A percentile compares a stretch with the other conserved stretches of the same genome.
phyloP scores from a whole-genome alignment of 179 eudicot genomes.

The Silene coronaria region DNA sequence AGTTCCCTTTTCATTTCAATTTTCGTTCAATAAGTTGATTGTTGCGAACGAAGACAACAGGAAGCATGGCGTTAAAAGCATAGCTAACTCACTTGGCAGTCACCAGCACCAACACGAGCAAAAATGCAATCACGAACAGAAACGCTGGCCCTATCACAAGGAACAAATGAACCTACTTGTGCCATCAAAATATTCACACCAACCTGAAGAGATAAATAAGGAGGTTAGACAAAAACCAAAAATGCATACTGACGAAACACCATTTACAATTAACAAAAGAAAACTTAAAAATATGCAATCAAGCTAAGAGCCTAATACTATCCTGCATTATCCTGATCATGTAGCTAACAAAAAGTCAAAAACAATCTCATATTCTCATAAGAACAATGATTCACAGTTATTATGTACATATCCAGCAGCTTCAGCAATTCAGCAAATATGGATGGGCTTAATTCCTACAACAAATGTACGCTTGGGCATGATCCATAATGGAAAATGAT shows the following conservation, averaged over 20 bases:
- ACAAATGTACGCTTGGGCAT: neutral
- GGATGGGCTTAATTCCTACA: neutral
- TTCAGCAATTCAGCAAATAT: neutral
- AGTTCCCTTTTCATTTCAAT: neutral
- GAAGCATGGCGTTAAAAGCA: neutral
- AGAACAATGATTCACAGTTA: neutral
- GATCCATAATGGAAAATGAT: neutral
- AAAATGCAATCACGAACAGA: constrained; percentile 96
- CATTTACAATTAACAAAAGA: neutral
- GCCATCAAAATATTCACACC: constrained; percentile 96
- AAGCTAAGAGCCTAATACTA: neutral
- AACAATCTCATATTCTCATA: neutral
- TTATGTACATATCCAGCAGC: neutral
- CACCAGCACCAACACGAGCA: constrained; percentile 99
- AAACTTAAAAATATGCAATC: neutral
- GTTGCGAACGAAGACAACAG: neutral
- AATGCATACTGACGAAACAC: neutral
- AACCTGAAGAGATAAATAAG: constrained; percentile 47
- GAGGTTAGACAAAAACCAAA: neutral
- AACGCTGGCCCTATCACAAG: constrained; percentile 87
- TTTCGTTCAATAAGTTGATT: neutral
- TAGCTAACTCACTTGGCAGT: constrained; percentile 70
- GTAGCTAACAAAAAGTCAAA: neutral
- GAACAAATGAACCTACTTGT: constrained; percentile 89
- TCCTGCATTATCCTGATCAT: neutral